Percentiles rank a stretch among this genome's conserved stretches.
phyloP scores from a whole-genome alignment of 2,329 filamentous ascomycete species.

The Plectosphaerella plurivora region DNA sequence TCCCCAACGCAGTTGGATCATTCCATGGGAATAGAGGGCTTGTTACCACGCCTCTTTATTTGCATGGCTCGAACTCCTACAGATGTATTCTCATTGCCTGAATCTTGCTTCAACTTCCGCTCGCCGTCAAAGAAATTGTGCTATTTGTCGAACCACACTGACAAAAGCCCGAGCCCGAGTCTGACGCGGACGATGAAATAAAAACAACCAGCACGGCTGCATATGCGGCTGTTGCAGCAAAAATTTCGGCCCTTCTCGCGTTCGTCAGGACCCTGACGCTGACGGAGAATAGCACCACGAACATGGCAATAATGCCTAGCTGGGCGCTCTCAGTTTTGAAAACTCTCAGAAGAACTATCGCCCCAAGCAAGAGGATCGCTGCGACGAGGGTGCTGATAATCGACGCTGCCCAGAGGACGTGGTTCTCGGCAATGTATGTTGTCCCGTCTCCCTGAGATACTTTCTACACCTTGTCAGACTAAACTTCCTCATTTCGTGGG shows the following conservation, averaged over 20 bases:
- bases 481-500: neutral
- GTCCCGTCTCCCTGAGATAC: neutral
- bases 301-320: slow-evolving; percentile 10
- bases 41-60: no score
- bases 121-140: no score
- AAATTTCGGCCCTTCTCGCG: slow-evolving; percentile 10
- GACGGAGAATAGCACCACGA: slow-evolving; percentile 11
- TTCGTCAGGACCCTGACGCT: slow-evolving; percentile 12
- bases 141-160: no score
- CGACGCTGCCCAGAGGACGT: neutral
- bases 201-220: slow-evolving; percentile 12
- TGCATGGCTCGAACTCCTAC: no score
- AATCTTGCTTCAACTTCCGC: no score
- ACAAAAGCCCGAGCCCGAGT: neutral
- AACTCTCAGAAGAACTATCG: slow-evolving; percentile 7
- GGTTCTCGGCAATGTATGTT: neutral
- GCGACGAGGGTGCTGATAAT: slow-evolving; percentile 4
- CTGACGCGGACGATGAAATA: neutral
- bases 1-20: no score
- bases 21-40: no score
- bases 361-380: slow-evolving; percentile 3
- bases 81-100: no score
- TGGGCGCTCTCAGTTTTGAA: slow-evolving; percentile 1
- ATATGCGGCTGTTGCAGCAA: slow-evolving; percentile 12
- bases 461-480: neutral